Evolutionary conservation across 2,329 filamentous ascomycete genomes (phyloP), one percentile per base, ranked within the genome.

Genomic region (Arthrobotrys megalospora): DNA sequence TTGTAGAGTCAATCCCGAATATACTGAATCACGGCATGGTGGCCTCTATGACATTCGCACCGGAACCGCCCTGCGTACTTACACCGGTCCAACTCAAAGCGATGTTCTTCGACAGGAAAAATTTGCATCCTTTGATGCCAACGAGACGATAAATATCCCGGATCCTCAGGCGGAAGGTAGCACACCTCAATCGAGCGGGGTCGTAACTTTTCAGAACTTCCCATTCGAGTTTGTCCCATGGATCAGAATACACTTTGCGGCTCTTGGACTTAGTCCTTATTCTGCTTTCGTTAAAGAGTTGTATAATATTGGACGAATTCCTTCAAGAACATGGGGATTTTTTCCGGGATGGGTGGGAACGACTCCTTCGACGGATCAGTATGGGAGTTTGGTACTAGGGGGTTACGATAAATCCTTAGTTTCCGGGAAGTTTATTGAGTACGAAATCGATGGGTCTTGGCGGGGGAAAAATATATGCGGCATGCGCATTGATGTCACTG

Each of bases 221-320:
- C 1, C 10, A 6, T 58, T 58, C n/a, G 24, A 58, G 1, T 58
- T 38, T 14, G 28, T 58, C 16, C 50, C 24, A n/a, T 58, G 28
- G 53, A 3, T 38, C 6, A 32, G 24, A n/a, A 19, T 11, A 36
- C 53, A 58, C 8, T 58, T 12, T n/a, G 53, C 53, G 8, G 38
- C 28, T 19, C 6, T 55, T 1, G 50, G 50, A 6, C 21, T 58
- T 10, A 19, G 53, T n/a, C 21, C n/a, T 3, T 38, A 6, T n/a
- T 58, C 53, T 3, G 16, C 24, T 8, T 10, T 58, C 4, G 32
- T 58, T 10, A 5, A 16, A 11, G 5, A 32, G 4, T 36, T 58
- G 32, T 58, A 58, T n/a, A 4, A 14, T n/a, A n/a, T 38, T n/a
- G 28, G 53, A 6, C 24, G 53, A 19, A 58, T 58, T 34, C 28